These are phyloP conservation scores for Pseudozyma sp. DNA, from an alignment of 1,284 basidiomycete genomes.

Conservation along the genomic window DNA sequence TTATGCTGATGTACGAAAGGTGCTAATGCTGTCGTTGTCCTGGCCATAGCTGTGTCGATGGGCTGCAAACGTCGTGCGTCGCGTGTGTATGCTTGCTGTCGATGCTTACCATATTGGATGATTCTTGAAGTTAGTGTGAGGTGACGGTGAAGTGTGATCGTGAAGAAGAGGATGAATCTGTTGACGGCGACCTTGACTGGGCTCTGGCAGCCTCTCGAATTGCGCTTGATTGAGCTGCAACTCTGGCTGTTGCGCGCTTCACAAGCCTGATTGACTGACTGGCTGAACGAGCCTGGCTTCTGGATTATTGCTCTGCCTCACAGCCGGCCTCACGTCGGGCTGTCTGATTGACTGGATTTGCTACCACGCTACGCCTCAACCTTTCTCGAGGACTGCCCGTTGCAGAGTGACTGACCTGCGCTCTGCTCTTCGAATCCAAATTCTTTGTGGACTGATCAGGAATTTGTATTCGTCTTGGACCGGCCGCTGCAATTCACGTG, in stretches of 20 bases:
- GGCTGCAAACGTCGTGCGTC: conserved; percentile 6
- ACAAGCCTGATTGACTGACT: no score
- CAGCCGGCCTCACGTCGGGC: no score
- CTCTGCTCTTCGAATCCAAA: neutral
- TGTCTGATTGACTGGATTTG: no score
- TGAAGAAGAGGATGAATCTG: conserved; percentile 37
- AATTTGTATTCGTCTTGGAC: neutral
- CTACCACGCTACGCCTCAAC: no score
- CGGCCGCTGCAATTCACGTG: conserved; percentile 1
- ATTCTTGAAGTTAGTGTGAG: conserved; percentile 49
- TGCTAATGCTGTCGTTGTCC: conserved; percentile 10
- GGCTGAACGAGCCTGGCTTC: no score
- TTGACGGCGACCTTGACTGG: conserved; percentile 18
- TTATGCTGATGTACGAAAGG: neutral
- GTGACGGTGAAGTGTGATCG: conserved; percentile 51
- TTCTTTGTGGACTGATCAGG: neutral
- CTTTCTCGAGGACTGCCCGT: no score
- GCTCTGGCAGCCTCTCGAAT: neutral
- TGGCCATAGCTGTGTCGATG: conserved; percentile 12
- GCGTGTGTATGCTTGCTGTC: conserved; percentile 6
- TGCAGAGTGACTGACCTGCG: no score
- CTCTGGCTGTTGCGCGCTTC: neutral
- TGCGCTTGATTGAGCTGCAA: neutral
- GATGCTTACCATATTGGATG: conserved; percentile 53
- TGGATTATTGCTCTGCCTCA: no score